Percentiles rank a stretch among this genome's conserved stretches.
Conservation (phyloP, 257 asterid species). For the Coffea eugenioides region DNA sequence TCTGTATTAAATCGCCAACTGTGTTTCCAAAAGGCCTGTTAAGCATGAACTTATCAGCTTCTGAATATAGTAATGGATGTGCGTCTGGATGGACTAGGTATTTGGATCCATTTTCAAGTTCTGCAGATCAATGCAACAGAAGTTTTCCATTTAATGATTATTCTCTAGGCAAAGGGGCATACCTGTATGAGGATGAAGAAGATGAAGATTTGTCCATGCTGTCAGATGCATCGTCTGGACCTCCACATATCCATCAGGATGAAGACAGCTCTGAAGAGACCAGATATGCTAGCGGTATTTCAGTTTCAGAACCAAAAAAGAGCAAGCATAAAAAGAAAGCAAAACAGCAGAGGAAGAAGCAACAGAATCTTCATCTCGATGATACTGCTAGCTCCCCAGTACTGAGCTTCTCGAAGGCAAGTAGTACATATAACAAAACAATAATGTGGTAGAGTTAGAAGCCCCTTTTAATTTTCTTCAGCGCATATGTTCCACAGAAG, state of each 20-base stretch:
- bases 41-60: slow-evolving; percentile 59
- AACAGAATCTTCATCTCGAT: slow-evolving; percentile 57
- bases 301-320: slow-evolving; percentile 23
- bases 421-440: neutral
- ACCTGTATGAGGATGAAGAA: slow-evolving; percentile 26
- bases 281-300: slow-evolving; percentile 16
- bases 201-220: slow-evolving; percentile 75
- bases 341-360: slow-evolving; percentile 20
- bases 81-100: slow-evolving; percentile 96
- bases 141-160: slow-evolving; percentile 16
- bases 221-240: slow-evolving; percentile 94
- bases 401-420: slow-evolving; percentile 53
- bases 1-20: neutral
- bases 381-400: slow-evolving; percentile 90
- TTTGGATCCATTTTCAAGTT: slow-evolving; percentile 62
- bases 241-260: slow-evolving; percentile 52
- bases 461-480: neutral
- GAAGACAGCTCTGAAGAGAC: slow-evolving; percentile 24
- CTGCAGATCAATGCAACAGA: slow-evolving; percentile 34
- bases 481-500: neutral
- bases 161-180: slow-evolving; percentile 17
- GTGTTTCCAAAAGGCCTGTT: neutral
- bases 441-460: neutral
- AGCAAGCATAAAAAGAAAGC: slow-evolving; percentile 28
- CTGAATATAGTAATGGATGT: slow-evolving; percentile 75